phyloP scores from a whole-genome alignment of 305 asterid genomes.

The Nicotiana rustica region DNA sequence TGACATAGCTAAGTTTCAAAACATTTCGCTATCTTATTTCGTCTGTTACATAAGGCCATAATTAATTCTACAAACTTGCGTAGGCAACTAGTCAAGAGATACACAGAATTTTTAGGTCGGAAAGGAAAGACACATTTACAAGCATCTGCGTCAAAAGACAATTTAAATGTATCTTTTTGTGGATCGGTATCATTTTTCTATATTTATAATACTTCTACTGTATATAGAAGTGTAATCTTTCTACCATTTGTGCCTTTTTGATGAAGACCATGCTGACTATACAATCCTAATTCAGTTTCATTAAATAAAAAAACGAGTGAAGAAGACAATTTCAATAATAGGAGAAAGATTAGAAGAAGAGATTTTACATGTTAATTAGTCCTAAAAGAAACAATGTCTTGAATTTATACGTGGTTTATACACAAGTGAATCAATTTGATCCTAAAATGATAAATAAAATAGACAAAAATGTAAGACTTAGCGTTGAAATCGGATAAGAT shows the following conservation, averaged over 20 bases:
- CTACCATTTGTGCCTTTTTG: neutral
- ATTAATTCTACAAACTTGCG: conserved; percentile 15
- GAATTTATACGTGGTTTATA: too few relatives aligned
- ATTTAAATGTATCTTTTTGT: neutral
- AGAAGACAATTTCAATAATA: neutral
- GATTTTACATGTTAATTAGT: neutral
- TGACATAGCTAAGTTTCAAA: neutral
- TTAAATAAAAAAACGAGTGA: neutral
- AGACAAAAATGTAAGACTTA: too few relatives aligned
- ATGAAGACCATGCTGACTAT: neutral
- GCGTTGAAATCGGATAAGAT: too few relatives aligned
- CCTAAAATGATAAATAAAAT: too few relatives aligned
- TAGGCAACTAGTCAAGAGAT: conserved; percentile 25
- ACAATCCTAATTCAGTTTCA: neutral
- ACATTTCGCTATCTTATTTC: neutral
- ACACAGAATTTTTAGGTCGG: neutral
- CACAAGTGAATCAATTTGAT: too few relatives aligned
- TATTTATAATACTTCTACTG: neutral
- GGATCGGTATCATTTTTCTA: neutral
- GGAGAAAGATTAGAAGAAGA: neutral
- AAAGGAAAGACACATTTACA: conserved; percentile 4
- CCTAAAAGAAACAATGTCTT: neutral
- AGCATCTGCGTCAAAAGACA: conserved; percentile 10
- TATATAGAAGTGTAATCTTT: neutral
- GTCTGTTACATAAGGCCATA: neutral